These are phyloP conservation scores for Aegilops sharonensis DNA, from an alignment of 176 grass and related monocot genomes.

Conservation along the genomic window DNA sequence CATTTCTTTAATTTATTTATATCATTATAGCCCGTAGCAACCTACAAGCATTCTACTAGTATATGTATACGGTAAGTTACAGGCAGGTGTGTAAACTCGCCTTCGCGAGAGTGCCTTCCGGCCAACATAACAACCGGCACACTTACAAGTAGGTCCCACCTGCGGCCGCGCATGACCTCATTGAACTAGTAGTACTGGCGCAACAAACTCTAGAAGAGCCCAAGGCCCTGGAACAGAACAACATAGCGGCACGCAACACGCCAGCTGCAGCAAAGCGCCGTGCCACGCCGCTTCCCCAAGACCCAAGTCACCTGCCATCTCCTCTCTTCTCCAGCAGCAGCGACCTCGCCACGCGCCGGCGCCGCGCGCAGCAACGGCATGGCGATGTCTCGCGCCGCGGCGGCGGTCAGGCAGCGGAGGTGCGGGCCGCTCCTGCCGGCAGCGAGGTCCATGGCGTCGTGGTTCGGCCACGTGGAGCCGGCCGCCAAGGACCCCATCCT, in stretches of 20 bases:
- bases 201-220: background rate
- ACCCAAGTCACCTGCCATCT: background rate
- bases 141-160: background rate
- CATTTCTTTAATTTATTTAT: no score
- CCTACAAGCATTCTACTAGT: no score
- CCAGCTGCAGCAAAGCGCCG: background rate
- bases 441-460: conserved; percentile 59
- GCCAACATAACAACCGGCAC: background rate
- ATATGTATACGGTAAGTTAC: no score
- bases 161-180: background rate
- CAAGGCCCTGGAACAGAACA: background rate
- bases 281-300: background rate
- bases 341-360: background rate
- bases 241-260: background rate
- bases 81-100: background rate
- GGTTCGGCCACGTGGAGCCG: conserved; percentile 77
- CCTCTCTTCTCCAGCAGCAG: background rate
- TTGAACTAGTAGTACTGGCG: background rate
- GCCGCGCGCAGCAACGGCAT: background rate
- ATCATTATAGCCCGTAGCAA: no score
- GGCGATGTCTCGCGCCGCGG: conserved; percentile 23
- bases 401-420: background rate
- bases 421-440: background rate
- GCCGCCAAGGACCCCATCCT: conserved; percentile 96
- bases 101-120: background rate